phyloP scores from a whole-genome alignment of 495 filamentous ascomycete species.

The Lophiostoma macrostomum region DNA sequence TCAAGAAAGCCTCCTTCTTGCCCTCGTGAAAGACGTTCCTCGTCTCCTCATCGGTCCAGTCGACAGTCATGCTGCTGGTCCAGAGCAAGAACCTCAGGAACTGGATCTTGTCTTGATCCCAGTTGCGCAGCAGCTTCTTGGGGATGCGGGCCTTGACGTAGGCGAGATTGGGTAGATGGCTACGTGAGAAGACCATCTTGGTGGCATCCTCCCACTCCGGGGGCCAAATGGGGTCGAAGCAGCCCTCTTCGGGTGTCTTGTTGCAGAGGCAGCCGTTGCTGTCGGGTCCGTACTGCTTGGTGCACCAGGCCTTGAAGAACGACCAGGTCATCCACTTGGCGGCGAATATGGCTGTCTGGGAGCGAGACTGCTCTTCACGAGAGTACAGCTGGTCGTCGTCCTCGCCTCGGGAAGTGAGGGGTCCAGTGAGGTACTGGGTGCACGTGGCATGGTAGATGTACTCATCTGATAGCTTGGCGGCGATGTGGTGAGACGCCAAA shows the following conservation, averaged over 20 bases:
- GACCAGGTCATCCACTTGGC: constrained; percentile 28
- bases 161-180: constrained; percentile 24
- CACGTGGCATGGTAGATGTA: constrained; percentile 21
- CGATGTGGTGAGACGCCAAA: constrained; percentile 19
- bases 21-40: constrained; percentile 6
- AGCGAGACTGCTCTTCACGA: background rate
- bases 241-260: constrained; percentile 15
- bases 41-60: constrained; percentile 18
- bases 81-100: constrained; percentile 26
- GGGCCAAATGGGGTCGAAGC: constrained; percentile 23
- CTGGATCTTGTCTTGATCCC: constrained; percentile 19
- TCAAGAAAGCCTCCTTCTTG: constrained; percentile 21
- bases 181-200: constrained; percentile 15
- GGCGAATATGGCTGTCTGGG: constrained; percentile 23
- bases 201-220: constrained; percentile 26
- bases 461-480: constrained; percentile 18
- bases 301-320: constrained; percentile 15
- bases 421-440: constrained; percentile 13
- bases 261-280: constrained; percentile 23
- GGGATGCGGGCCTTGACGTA: constrained; percentile 27
- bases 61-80: constrained; percentile 25
- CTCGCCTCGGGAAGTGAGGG: constrained; percentile 1
- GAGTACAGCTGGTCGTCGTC: too few species aligned
- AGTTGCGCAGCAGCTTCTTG: constrained; percentile 25
- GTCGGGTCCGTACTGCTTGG: constrained; percentile 11